These are phyloP conservation scores for Aureobasidium namibiae DNA, from an alignment of 2,329 filamentous ascomycete genomes.

Conservation along the genomic window DNA sequence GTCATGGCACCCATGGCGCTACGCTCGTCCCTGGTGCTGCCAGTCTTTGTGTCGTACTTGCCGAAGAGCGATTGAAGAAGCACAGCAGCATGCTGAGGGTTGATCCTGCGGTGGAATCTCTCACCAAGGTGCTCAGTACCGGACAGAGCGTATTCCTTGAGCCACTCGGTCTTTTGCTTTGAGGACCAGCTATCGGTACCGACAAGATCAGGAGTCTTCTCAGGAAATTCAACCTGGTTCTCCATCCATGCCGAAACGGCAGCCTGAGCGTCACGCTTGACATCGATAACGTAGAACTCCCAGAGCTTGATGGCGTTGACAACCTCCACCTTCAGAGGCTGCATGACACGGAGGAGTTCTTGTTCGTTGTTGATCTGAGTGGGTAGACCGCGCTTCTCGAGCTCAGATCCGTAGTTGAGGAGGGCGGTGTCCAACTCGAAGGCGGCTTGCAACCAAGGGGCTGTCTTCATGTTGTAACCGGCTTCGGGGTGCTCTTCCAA, in stretches of 20 bases:
- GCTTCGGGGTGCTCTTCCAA: slow-evolving; percentile 88
- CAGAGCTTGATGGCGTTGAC: slow-evolving; percentile 72
- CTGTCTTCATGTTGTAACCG: slow-evolving; percentile 87
- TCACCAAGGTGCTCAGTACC: slow-evolving; percentile 70
- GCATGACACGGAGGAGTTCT: slow-evolving; percentile 75
- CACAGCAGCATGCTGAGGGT: slow-evolving; percentile 62
- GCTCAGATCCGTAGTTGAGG: slow-evolving; percentile 53
- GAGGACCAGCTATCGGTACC: slow-evolving; percentile 47
- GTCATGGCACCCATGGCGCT: slow-evolving; percentile 44
- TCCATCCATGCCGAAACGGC: slow-evolving; percentile 64
- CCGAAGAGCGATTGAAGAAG: slow-evolving; percentile 63
- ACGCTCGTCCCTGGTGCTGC: slow-evolving; percentile 43
- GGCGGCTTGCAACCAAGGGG: slow-evolving; percentile 60
- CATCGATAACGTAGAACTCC: slow-evolving; percentile 86
- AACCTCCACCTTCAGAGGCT: slow-evolving; percentile 71
- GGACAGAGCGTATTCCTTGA: slow-evolving; percentile 60
- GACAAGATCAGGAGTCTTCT: slow-evolving; percentile 45
- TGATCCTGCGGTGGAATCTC: slow-evolving; percentile 63
- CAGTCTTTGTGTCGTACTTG: slow-evolving; percentile 49
- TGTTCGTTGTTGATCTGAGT: slow-evolving; percentile 61
- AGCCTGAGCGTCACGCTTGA: slow-evolving; percentile 61
- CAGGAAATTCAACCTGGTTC: slow-evolving; percentile 49
- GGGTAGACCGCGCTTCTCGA: slow-evolving; percentile 64
- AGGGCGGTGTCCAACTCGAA: slow-evolving; percentile 72
- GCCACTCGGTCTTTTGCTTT: slow-evolving; percentile 54